Base-by-base conservation (phyloP, 768 basidiomycete genomes). In the Tulasnella sp. region DNA sequence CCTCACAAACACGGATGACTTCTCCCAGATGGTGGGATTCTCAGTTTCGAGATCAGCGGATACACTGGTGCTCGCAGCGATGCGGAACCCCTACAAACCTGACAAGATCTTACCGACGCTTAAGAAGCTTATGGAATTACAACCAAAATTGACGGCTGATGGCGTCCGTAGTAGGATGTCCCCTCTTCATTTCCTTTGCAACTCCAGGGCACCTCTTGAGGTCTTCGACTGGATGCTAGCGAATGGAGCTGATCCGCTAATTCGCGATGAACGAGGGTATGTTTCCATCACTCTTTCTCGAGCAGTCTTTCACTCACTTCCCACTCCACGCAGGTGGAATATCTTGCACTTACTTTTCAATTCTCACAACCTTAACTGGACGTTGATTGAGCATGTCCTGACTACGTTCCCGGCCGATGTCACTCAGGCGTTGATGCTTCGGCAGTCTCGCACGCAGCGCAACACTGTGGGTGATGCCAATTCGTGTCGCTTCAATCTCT, bases 1-100 rank as follows among this genome's bases (percentile, higher is more conserved):
- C 12, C 84, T 87, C 2, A 82, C 84, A 11, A 85, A 88, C 73
- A 83, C 90, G 42, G 87, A 87, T 75, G 84, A 86, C 18, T 83
- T 92, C 16, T 89, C 89, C 0, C 84, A 83, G n/a, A 88, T 88
- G 86, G 85, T 92, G 34, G 91, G 92, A 4, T 91, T 91, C 89
- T 83, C 83, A 2, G 83, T 86, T 76, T 88, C 87, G 60, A 80
- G 84, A 18, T 72, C 90, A 20, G 90, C 90, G 77, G 91, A 92
- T 82, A 89, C 90, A 0, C 89, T 89, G 0, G 84, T 92, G 12
- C 87, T 86, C 9, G 88, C 88, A 1, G 89, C 89, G 0, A 85
- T 91, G 72, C 72, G 88, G 6, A 83, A 85, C 7, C 80, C 84
- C 22, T 84, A 87, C 12, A 42, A 64, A 50, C 14, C 58, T 14